phyloP scores from a whole-genome alignment of 73 alveolate genomes.

The Tetrahymena elliotti region DNA sequence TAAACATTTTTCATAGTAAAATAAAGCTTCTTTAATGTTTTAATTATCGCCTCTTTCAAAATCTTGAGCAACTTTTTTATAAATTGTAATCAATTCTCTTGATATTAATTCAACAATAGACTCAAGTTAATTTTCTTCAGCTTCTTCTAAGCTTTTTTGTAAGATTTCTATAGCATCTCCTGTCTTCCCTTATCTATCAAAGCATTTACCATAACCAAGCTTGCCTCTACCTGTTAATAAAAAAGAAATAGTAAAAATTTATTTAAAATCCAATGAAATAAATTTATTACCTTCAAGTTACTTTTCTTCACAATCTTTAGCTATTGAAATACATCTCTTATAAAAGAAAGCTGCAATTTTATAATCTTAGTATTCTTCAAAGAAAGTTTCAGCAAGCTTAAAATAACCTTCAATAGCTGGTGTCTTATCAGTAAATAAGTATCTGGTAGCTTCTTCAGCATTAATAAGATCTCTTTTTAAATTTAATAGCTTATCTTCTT shows the following conservation, averaged over 20 bases:
- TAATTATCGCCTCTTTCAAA: conserved; percentile 35
- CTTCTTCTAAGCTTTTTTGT: conserved; percentile 23
- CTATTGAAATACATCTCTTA: conserved; percentile 25
- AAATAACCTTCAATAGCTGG: conserved; percentile 24
- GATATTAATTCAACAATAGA: conserved; percentile 34
- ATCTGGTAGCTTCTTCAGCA: conserved; percentile 39
- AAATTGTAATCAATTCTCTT: conserved; percentile 22
- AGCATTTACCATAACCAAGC: conserved; percentile 40
- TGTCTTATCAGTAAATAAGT: conserved; percentile 15
- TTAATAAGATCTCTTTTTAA: conserved; percentile 13
- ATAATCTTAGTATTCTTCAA: conserved; percentile 15
- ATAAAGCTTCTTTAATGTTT: conserved; percentile 5
- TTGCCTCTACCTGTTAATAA: background rate
- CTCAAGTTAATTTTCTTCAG: conserved; percentile 20
- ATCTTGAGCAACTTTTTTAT: conserved; percentile 25
- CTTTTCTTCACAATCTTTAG: conserved; percentile 13
- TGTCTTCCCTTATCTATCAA: conserved; percentile 20
- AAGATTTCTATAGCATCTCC: conserved; percentile 21
- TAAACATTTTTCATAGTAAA: conserved; percentile 32
- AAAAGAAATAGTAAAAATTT: background rate
- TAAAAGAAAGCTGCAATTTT: conserved; percentile 33
- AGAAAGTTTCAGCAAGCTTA: conserved; percentile 28
- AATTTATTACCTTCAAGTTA: conserved; percentile 3
- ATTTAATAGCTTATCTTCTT: conserved; percentile 16
- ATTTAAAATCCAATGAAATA: background rate